phyloP scores from a whole-genome alignment of 192 early-diverging fungal genomes.

The Coemansia sp. region DNA sequence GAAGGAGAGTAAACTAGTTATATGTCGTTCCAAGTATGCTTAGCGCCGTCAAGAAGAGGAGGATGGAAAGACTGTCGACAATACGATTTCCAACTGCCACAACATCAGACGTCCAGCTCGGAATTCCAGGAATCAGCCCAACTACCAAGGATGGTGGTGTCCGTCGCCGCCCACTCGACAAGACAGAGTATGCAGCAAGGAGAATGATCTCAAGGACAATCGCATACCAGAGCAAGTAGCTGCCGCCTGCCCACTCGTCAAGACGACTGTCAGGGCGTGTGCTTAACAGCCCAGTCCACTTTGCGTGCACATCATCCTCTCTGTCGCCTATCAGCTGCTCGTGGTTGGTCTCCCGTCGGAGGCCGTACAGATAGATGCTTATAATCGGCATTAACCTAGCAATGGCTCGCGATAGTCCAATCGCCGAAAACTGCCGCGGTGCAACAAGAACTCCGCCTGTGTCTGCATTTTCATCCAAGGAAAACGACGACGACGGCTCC shows the following conservation, averaged over 20 bases:
- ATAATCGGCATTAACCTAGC: constrained; percentile 28
- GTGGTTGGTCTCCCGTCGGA: constrained; percentile 33
- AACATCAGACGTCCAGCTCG: constrained; percentile 17
- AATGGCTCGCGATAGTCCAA: constrained; percentile 28
- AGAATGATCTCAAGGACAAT: constrained; percentile 33
- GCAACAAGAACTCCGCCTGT: background rate
- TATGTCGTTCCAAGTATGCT: constrained; percentile 15
- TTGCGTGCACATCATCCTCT: constrained; percentile 25
- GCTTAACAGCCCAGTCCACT: constrained; percentile 34
- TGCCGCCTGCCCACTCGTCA: constrained; percentile 39
- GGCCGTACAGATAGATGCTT: constrained; percentile 42
- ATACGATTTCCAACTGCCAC: constrained; percentile 29
- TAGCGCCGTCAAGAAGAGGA: constrained; percentile 36
- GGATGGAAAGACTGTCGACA: constrained; percentile 32
- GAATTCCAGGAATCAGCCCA: constrained; percentile 28
- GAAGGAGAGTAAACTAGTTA: background rate
- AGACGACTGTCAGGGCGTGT: constrained; percentile 35
- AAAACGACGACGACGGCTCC: background rate
- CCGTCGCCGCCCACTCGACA: constrained; percentile 17
- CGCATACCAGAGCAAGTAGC: constrained; percentile 37
- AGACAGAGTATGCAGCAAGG: constrained; percentile 19
- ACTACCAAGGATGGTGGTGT: constrained; percentile 2
- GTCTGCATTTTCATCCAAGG: background rate
- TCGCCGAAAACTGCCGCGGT: constrained; percentile 31
- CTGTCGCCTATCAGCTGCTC: constrained; percentile 38